Base-by-base conservation (phyloP, 345 rosid genomes). In the Sapria himalayana region DNA sequence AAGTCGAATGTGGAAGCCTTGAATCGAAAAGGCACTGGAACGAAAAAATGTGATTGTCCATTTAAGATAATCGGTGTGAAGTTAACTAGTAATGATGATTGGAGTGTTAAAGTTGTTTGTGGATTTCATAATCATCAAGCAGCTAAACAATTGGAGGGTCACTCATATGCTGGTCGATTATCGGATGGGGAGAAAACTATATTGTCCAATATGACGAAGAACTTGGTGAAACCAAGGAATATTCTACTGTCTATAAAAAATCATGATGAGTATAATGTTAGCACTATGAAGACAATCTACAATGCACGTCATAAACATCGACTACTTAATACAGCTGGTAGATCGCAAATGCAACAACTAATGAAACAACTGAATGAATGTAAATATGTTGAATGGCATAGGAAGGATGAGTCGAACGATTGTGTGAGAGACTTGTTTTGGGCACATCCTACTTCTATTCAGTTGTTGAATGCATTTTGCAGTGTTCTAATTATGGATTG, bases 51-150 rank as follows among this genome's bases (percentile, higher is more conserved):
- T 27, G 35, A 9, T 18, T 48, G 52, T 18, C 45, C 52, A 37
- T 48, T 48, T 39, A 32, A 29, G 29, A 37, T 48, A 25, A 48
- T 37, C 27, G 52, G 52, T 19, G 35, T 24, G n/a, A 48, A 48
- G 27, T 48, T 48, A 38, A 45, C 15, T 4, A 29, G 8, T 9
- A 36, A 39, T 39, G 52, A 48, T 27, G 52, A 48, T 48, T 48
- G 52, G 52, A 39, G 37, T 7, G 21, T 48, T 18, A 39, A 48
- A 38, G 52, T 48, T 5, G 14, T 48, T 18, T 48, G 45, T 38
- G 52, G 52, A 29, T 19, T 48, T 22, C 52, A 48, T 48, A 48
- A 48, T 25, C 52, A 48, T 48, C 37, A 43, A 25, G 34, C 34
- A 7, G 17, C 37, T 2, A 35, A 48, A 21, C 34, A 38, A 8